Evolutionary conservation across 169 alveolate species (phyloP).

Genomic region (Plasmodium relictum): DNA sequence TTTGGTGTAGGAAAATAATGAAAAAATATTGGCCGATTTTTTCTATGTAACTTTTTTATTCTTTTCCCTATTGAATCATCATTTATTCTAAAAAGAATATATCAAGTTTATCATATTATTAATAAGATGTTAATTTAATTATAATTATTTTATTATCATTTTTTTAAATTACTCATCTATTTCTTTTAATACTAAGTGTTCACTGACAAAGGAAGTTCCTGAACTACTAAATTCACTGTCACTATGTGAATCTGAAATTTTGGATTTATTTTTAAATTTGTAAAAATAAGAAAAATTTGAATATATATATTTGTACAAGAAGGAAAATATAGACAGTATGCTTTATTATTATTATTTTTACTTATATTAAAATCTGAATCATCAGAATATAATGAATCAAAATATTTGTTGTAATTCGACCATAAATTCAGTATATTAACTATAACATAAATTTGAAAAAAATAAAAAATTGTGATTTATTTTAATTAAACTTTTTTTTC

Average conservation of each 20-base stretch:
- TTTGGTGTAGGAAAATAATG: constrained; percentile 75
- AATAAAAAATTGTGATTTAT: constrained; percentile 3
- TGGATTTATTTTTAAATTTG: not conserved
- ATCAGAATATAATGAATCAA: constrained; percentile 58
- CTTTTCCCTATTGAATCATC: constrained; percentile 68
- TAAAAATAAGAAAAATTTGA: not conserved
- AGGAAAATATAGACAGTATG: not conserved
- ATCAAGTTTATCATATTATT: not conserved
- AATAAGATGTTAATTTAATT: no score
- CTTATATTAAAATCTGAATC: constrained; percentile 60
- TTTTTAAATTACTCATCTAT: constrained; percentile 33
- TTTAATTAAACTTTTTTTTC: not conserved
- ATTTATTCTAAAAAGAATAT: constrained; percentile 26
- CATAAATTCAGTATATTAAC: constrained; percentile 65
- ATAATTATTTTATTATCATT: constrained; percentile 8
- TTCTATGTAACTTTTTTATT: constrained; percentile 69
- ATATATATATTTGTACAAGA: not conserved
- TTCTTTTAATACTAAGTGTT: constrained; percentile 35
- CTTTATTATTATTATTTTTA: constrained; percentile 16
- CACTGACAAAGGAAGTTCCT: constrained; percentile 61
- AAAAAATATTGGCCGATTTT: constrained; percentile 71
- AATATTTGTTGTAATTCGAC: constrained; percentile 54
- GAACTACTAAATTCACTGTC: constrained; percentile 41
- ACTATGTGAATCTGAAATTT: constrained; percentile 36
- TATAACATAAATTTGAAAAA: constrained; percentile 8